A percentile compares a stretch with the other conserved stretches of the same genome.
Conservation (phyloP, 1,284 basidiomycete genomes). For the Taiwanofungus camphoratus region DNA sequence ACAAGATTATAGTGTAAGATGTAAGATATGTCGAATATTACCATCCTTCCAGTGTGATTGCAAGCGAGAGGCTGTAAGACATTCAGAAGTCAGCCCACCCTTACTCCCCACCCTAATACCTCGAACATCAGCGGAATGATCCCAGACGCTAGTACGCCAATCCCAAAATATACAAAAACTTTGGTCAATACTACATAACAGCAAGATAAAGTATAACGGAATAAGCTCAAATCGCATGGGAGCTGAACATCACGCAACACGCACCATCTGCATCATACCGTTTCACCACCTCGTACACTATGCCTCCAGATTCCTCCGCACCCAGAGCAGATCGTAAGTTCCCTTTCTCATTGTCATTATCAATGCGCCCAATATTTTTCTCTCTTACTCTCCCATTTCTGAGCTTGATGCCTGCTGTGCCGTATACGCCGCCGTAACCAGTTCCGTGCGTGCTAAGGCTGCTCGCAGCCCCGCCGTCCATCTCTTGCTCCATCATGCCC, state of each 20-base stretch:
- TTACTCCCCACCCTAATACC: conserved; percentile 60
- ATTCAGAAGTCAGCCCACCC: conserved; percentile 13
- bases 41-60: background rate
- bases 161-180: conserved; percentile 86
- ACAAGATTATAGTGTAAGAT: too few relatives aligned
- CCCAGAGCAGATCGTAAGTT: conserved; percentile 26
- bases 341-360: conserved; percentile 25
- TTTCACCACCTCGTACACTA: conserved; percentile 37
- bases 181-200: conserved; percentile 72
- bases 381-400: conserved; percentile 7
- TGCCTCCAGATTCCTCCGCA: conserved; percentile 22
- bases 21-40: too few relatives aligned
- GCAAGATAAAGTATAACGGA: background rate
- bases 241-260: too few relatives aligned
- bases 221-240: background rate
- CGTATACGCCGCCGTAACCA: conserved; percentile 15
- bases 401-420: conserved; percentile 14
- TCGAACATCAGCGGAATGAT: conserved; percentile 66
- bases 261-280: conserved; percentile 86
- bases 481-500: conserved; percentile 32
- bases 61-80: background rate
- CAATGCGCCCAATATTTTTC: conserved; percentile 9
- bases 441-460: conserved; percentile 7
- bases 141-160: conserved; percentile 64
- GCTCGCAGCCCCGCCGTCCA: conserved; percentile 23